These are phyloP conservation scores for Skeletonema marinoi DNA, from an alignment of 108 stramenopile species.

Conservation along the genomic window DNA sequence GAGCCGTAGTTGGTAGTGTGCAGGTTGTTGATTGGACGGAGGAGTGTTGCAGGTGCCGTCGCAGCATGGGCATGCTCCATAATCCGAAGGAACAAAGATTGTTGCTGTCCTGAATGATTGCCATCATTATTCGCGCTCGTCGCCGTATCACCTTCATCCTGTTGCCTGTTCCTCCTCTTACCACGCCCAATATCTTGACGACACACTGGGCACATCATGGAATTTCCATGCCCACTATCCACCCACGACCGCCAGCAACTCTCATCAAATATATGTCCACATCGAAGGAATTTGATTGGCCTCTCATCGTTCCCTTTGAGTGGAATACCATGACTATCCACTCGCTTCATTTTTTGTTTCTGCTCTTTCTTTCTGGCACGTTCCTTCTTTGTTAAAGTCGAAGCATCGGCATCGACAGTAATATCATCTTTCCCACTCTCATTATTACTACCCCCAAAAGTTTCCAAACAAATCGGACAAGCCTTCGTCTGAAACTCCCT, in stretches of 20 bases:
- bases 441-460: conserved; percentile 41
- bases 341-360: conserved; percentile 38
- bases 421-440: conserved; percentile 9
- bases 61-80: conserved; percentile 1
- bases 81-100: background rate
- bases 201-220: conserved; percentile 83
- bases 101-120: background rate
- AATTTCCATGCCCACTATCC: conserved; percentile 78
- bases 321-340: conserved; percentile 79
- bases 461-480: conserved; percentile 87
- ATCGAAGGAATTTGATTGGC: conserved; percentile 79
- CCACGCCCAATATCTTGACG: conserved; percentile 71
- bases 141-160: background rate
- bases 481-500: conserved; percentile 59
- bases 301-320: conserved; percentile 64
- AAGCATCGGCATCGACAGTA: background rate
- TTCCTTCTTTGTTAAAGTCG: conserved; percentile 9
- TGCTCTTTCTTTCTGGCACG: conserved; percentile 5
- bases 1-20: background rate
- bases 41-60: background rate
- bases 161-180: background rate
- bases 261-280: conserved; percentile 89
- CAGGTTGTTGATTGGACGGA: background rate
- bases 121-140: background rate
- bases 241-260: conserved; percentile 87